These are phyloP conservation scores for Karstenula rhodostoma DNA, from an alignment of 2,329 filamentous ascomycete species.

Conservation along the genomic window DNA sequence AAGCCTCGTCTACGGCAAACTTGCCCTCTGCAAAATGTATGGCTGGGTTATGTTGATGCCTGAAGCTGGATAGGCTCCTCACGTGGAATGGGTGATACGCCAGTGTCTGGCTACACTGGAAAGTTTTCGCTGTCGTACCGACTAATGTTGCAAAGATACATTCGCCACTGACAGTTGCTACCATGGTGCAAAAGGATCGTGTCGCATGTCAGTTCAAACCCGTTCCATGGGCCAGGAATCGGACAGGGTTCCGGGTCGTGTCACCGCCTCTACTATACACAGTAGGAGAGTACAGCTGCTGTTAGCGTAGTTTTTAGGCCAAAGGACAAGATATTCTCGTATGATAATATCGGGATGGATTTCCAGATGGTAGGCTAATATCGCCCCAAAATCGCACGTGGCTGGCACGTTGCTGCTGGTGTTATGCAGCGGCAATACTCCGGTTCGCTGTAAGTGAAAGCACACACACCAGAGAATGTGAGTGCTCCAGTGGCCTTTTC, in stretches of 20 bases:
- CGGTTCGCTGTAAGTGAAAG: neutral
- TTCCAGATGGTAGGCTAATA: neutral
- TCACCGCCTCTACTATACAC: neutral
- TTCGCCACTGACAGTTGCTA: neutral
- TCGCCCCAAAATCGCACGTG: neutral
- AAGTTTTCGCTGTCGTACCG: neutral
- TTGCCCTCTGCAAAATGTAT: neutral
- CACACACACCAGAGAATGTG: neutral
- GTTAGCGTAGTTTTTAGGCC: neutral
- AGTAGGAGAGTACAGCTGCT: neutral
- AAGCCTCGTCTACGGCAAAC: neutral
- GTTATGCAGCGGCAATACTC: neutral
- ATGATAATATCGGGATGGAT: neutral
- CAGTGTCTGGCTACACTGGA: neutral
- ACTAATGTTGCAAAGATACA: neutral
- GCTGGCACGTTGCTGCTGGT: neutral
- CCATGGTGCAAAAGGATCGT: no score
- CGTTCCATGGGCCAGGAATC: neutral
- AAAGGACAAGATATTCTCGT: neutral
- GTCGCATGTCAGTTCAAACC: no score
- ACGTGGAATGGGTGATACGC: neutral
- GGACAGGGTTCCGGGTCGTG: neutral
- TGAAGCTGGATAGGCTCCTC: neutral
- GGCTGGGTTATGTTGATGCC: neutral
- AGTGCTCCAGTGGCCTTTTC: neutral